Evolutionary conservation across 179 eudicot species (phyloP), one percentile per base, ranked within the genome.

Genomic region (Beta macrorhiza): DNA sequence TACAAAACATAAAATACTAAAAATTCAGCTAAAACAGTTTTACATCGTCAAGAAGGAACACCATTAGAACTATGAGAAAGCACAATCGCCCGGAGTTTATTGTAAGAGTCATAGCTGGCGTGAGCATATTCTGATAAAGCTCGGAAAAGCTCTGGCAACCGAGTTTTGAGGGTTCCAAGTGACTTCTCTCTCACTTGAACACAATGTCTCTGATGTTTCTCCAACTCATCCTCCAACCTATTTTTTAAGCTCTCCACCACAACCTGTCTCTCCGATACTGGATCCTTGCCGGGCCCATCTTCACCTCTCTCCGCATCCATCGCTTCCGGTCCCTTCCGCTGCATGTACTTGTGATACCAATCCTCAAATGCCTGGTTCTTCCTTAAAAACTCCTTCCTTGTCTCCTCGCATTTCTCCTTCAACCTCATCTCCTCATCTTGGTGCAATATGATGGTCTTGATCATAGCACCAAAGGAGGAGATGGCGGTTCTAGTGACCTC

Each of bases 171-270:
- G 63, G 90, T 91, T 77, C 91, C 93, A 52, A 93, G 83, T 10
- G 99, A 93, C 82, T 95, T 95, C 49, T 93, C 99, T 84, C 99
- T 85, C 47, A 92, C 99, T 68, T 92, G 98, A 82, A 90, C 78
- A 67, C 98, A 91, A 12, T 82, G 92, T 84, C 87, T 90, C 80
- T 83, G 90, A 75, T 95, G 88, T 82, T 77, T 92, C 85, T 93
- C 99, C 68, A 67, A 49, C 81, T 95, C 99, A 25, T 93, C 97
- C 13, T 91, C 95, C 87, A 92, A 52, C 89, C 84, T 89, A 86
- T 91, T 93, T 82, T 87, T 90, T 86, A 92, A 78, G 76, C 88
- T 89, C 22, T 92, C 93, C 80, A 95, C 99, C 76, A 86, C 89
- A 78, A 86, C 83, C 82, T 85, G 89, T 76, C 86, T 90, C 20